Base-by-base conservation (phyloP, 2,329 filamentous ascomycete genomes). In the Stemphylium vesicarium region DNA sequence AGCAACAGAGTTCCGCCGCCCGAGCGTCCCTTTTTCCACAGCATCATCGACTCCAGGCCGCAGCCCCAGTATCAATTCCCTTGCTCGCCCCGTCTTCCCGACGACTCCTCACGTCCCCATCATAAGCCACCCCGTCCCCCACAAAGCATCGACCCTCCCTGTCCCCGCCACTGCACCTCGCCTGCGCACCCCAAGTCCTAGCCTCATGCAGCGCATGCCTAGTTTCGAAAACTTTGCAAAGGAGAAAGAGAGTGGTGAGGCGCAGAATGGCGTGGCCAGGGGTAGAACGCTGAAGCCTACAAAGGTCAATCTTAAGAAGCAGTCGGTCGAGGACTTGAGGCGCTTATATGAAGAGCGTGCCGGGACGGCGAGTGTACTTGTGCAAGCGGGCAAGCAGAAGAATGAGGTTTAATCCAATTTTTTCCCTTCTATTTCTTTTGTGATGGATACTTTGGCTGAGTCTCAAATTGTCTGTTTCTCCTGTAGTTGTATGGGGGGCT, bases 271-370 rank as follows among this genome's bases (percentile, higher is more conserved):
- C 18, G 51, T 67, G 13, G 49, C 53, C 3, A 50, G 24, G 33
- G 61, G 62, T 1, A 54, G 61, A 31, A 56, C 57, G 40, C 53
- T 71, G 64, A 76, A 33, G 56, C 71, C 48, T 3, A 62, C 59
- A n/a, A 78, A 70, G 49, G 62, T 81, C 31, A 76, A 78, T 37
- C 38, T 80, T 37, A 77, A 76, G 59, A 79, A 81, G 59, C 68
- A 75, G 41, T 77, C 74, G 15, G 80, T 82, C 4, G 80, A 81
- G 40, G 78, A 82, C 64, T 58, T 82, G 56, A 67, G 79, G 49
- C 65, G 76, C 58, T 61, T 82, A 48, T 82, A 81, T 55, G 80
- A 82, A 62, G 80, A 81, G 61, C 64, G 80, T 39, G 77, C 75
- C 7, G 76, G 72, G 2, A 77, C 78, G 12, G 79, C 71, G 37